Evolutionary conservation across 768 basidiomycete species (phyloP), one percentile per base, ranked within the genome.

Genomic region (Sporobolomyces phaffii): DNA sequence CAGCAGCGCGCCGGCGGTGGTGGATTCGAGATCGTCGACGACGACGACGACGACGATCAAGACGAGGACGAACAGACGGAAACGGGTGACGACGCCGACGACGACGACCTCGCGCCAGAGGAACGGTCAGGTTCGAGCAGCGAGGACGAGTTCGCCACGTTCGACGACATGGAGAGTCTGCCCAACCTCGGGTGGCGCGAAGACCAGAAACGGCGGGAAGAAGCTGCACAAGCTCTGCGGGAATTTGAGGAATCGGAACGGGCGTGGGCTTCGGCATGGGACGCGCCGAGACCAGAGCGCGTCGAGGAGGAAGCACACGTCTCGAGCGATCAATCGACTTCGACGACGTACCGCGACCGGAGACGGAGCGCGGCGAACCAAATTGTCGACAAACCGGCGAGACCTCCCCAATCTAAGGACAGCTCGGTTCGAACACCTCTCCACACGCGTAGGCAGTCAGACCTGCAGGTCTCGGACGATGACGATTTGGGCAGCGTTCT

Each of bases 101-200:
- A 51, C 2, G 65, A 60, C 3, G 40, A 60, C 22, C 29, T 20
- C 22, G 38, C 40, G 8, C 53, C 51, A 60, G 45, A 41, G 24
- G 51, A 66, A 49, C 28, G 38, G 26, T 9, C 53, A 54, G 7
- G 41, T 33, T 22, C 28, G 20, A 20, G 40, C 44, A 36, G 31
- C 17, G 62, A 69, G 31, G 68, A 69, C 45, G 68, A 64, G 50
- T 51, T 68, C 28, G 66, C 31, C 11, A n/a, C 24, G 20, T 36
- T 62, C 4, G 66, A 68, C 56, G 56, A 62, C 33, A 34, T 67
- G 17, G 29, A 38, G 28, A 29, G 33, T 10, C n/a, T 57, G 9
- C 65, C 65, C 9, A 44, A 40, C 17, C 28, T 67, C 18, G 14
- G 34, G 28, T 68, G 44, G 13, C 60, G 66, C 31, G 61, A 68